Evolutionary conservation across 371 early-diverging fungal genomes (phyloP), one percentile per base, ranked within the genome.

Genomic region (Apophysomyces trapeziformis): DNA sequence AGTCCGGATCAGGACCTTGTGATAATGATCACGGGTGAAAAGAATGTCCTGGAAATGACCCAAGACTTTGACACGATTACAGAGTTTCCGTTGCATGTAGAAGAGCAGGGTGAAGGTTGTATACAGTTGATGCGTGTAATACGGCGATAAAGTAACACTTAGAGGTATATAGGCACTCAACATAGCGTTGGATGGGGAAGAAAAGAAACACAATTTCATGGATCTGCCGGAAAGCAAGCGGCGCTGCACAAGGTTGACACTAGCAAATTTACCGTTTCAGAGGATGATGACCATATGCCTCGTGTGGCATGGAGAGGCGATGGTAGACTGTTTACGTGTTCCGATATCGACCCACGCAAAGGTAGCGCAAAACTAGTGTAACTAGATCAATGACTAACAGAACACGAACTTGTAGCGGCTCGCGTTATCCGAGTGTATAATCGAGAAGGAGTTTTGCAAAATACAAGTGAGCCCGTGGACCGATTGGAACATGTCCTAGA

Each of bases 181-280:
- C 92, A 93, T 41, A 88, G 82, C 59, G 90, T 99, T n/a, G 99
- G 99, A 41, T 99, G 99, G 99, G 99, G 99, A 58, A 90, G 87
- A 62, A 96, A 95, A 65, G 98, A 96, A 72, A 99, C 99, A 7
- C 99, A 99, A 74, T 99, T 97, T 72, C 97, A 98, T 70, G 99
- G 99, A 44, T 87, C 89, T 14, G 93, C 81, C 35, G 96, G 96
- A 61, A 98, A 96, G 73, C 79, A 76, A 54, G 93, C 93, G 7
- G 95, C 83, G 8, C 79, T 77, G 56, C 76, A 70, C 67, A 86
- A 84, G 59, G 76, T 85, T 2, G 86, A 87, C 61, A 69, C 82
- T 5, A 77, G 77, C 12, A 73, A 75, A 72, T 83, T 80, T 57
- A 81, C 79, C 18, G 68, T 73, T n/a, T 89, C 92, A 5, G 75